Evolutionary conservation across 2,329 filamentous ascomycete species (phyloP).

Genomic region (Nigrospora osmanthi): DNA sequence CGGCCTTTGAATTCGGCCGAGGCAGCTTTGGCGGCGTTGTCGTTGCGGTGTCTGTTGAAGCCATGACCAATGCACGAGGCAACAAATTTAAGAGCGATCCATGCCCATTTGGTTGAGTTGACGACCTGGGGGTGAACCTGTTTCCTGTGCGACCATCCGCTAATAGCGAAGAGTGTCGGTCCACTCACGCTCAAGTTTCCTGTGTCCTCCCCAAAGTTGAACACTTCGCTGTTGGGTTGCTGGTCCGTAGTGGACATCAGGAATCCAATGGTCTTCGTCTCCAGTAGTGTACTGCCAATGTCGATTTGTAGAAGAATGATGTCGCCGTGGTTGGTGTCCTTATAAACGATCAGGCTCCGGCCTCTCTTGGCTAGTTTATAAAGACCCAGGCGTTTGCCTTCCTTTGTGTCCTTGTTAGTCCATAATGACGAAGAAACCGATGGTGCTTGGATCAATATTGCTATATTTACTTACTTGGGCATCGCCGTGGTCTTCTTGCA

Average conservation of each 20-base stretch:
- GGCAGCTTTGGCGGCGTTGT: no score
- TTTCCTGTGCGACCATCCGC: not conserved
- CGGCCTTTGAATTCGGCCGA: no score
- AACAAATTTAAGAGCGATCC: not conserved
- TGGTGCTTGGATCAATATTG: no score
- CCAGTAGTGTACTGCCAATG: not conserved
- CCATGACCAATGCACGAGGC: no score
- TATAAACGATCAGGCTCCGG: not conserved
- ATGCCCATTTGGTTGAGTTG: not conserved
- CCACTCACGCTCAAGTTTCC: not conserved
- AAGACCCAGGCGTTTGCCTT: not conserved
- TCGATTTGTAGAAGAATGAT: not conserved
- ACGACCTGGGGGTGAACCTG: not conserved
- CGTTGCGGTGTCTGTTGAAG: no score
- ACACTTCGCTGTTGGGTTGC: not conserved
- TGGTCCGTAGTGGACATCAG: not conserved
- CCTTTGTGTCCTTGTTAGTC: no score
- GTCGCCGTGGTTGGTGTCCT: not conserved
- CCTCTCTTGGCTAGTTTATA: not conserved
- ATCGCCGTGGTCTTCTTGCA: no score
- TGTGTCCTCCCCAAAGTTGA: not conserved
- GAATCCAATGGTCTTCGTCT: not conserved
- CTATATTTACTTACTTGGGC: no score
- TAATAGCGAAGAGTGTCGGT: not conserved
- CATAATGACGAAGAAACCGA: no score